Conservation (phyloP, 2,329 filamentous ascomycete species). For the Scedosporium aurantiacum region DNA sequence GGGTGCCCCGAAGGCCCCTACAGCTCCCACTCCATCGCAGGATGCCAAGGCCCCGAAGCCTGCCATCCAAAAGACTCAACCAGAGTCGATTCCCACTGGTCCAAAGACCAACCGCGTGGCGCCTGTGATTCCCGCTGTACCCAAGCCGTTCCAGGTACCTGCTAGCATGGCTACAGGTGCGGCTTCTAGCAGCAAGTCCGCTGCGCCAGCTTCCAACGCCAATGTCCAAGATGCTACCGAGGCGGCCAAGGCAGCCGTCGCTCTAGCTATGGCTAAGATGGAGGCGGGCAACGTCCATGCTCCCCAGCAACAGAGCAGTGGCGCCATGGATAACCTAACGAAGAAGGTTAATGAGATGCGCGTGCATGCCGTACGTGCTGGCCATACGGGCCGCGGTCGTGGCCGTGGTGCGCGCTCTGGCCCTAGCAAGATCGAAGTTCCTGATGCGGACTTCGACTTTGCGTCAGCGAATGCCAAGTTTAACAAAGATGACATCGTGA, state of each 20-base stretch:
- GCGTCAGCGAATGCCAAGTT: slow-evolving; percentile 42
- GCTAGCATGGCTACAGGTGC: slow-evolving; percentile 15
- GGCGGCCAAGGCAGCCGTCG: slow-evolving; percentile 66
- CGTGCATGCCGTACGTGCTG: slow-evolving; percentile 43
- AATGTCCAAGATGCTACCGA: slow-evolving; percentile 57
- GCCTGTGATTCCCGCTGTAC: slow-evolving; percentile 42
- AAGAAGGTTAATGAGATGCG: slow-evolving; percentile 71
- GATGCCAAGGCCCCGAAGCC: slow-evolving; percentile 6
- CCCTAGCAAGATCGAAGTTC: slow-evolving; percentile 70
- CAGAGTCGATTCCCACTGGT: slow-evolving; percentile 29
- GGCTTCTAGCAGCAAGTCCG: slow-evolving; percentile 21
- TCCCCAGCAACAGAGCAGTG: slow-evolving; percentile 22
- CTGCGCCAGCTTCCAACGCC: slow-evolving; percentile 22
- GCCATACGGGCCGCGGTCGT: slow-evolving; percentile 36
- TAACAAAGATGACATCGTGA: slow-evolving; percentile 50
- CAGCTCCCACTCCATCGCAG: slow-evolving; percentile 1
- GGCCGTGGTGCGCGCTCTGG: slow-evolving; percentile 32
- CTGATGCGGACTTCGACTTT: slow-evolving; percentile 87
- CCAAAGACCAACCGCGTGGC: slow-evolving; percentile 44
- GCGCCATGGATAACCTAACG: slow-evolving; percentile 57
- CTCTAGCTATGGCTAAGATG: slow-evolving; percentile 68
- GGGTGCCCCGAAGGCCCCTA: slow-evolving; percentile 29
- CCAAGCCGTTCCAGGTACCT: slow-evolving; percentile 20
- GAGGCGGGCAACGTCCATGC: slow-evolving; percentile 23
- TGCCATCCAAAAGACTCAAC: not conserved